Evolutionary conservation across 2,329 filamentous ascomycete genomes (phyloP).

Genomic region (Zasmidium angulare): DNA sequence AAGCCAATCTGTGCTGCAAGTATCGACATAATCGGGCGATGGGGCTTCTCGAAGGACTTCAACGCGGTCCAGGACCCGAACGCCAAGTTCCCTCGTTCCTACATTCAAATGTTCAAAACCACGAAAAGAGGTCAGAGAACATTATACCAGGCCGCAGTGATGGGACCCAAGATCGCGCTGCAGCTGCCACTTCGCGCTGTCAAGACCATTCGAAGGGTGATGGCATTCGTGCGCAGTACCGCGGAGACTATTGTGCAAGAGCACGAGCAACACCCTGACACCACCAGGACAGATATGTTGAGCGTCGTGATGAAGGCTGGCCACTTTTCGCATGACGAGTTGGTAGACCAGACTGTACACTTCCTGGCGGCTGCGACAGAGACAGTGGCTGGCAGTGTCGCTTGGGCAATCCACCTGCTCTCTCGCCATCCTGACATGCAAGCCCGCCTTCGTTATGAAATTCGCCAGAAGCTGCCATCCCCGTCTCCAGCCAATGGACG

Average conservation of each 20-base stretch:
- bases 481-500: not conserved
- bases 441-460: slow-evolving; percentile 13
- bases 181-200: slow-evolving; percentile 13
- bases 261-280: not conserved
- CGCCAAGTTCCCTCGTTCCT: slow-evolving; percentile 3
- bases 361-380: slow-evolving; percentile 15
- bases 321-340: slow-evolving; percentile 5
- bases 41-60: slow-evolving; percentile 10
- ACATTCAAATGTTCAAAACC: slow-evolving; percentile 16
- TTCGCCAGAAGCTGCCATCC: slow-evolving; percentile 6
- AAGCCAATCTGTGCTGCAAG: slow-evolving; percentile 6
- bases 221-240: slow-evolving; percentile 5
- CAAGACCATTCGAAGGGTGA: slow-evolving; percentile 11
- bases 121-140: slow-evolving; percentile 11
- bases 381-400: slow-evolving; percentile 6
- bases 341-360: slow-evolving; percentile 14
- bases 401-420: slow-evolving; percentile 17
- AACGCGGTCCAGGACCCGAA: not conserved
- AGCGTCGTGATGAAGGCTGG: slow-evolving; percentile 7
- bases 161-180: slow-evolving; percentile 12
- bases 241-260: slow-evolving; percentile 9
- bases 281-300: slow-evolving; percentile 9
- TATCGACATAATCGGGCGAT: slow-evolving; percentile 11
- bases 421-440: slow-evolving; percentile 11
- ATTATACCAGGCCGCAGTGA: slow-evolving; percentile 9